Base-by-base conservation (phyloP, 2,329 filamentous ascomycete genomes). In the Pyricularia pennisetigena region DNA sequence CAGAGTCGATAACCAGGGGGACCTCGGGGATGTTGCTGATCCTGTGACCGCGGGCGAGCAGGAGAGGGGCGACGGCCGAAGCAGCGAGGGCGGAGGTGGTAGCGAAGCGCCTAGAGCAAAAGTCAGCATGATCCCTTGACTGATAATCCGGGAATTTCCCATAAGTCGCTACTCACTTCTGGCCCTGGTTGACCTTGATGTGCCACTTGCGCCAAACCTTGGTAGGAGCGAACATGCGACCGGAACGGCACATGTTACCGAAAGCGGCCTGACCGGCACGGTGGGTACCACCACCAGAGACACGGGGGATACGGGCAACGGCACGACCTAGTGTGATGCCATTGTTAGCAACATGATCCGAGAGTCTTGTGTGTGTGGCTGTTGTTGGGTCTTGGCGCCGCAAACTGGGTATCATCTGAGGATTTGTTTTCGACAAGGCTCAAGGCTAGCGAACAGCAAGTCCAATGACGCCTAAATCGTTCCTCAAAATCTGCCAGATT, bases 181-280 rank as follows among this genome's bases (percentile, higher is more conserved):
- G 95, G 83, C 91, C 91, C 83, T 96, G 89, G 89, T 97, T 97
- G 89, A 99, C 89, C 93, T 98, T 98, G 88, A 97, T 88, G 88
- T 99, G 95, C 96, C 95, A 99, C 88, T 97, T 97, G 83, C 95
- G 89, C 96, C 95, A 99, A 86, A 97, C 91, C 91, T 99, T 99
- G 85, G 95, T 99, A 75, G 95, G 95, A 76, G 95, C 95, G 86
- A 99, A 99, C 95, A 99, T 99, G 86, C 95, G 95, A 87, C 96
- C 95, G 81, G 94, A 97, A 83, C 95, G 94, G 87, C 95, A 99
- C 93, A 94, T 93, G 92, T 99, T 99, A 93, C 95, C 95, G 84
- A 98, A 99, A 77, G 95, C 95, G 83, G 95, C 95, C 88, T 99
- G 95, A 87, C 95, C 95, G 80, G 95, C 95, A 88, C 95, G 94